Evolutionary conservation across 2,329 filamentous ascomycete species (phyloP), one percentile per base, ranked within the genome.

Genomic region (Colletotrichum sp.): DNA sequence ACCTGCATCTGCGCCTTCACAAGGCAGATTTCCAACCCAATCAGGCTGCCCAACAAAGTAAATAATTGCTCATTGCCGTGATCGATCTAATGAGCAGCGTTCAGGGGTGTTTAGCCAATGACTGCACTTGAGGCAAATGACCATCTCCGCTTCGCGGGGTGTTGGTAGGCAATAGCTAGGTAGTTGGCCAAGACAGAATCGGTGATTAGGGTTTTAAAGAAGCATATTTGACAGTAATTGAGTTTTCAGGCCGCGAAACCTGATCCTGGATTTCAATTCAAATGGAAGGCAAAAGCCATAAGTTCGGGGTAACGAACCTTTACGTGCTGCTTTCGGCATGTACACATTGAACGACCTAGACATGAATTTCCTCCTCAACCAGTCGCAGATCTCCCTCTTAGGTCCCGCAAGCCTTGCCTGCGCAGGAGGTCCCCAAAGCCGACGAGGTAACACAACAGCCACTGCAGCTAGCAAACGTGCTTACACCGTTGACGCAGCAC

Each of bases 331-430:
- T 21, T 24, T 52, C n/a, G 10, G 12, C 4, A 21, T 3, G 1
- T 1, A 13, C n/a, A 52, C 3, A 4, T 52, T 21, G 6, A 4
- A 3, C 6, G 0, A 1, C 10, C 9, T 0, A 21, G 43, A 0
- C 10, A 0, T 3, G 6, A 24, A 21, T 2, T 52, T 52, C 43
- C 43, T 52, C 18, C 39, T 43, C 9, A 48, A n/a, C 5, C 18
- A 48, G 39, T 48, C 18, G 18, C 1, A 0, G 0, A 48, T 48
- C 2, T 48, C 5, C 9, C 18, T 48, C 39, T 48, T 48, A 48
- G 5, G 39, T 52, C 21, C 43, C 43, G n/a, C n/a, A 52, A 52
- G 43, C n/a, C 43, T 52, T 52, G n/a, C 43, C 43, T 0, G 43
- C n/a, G 43, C 43, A 52, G 10, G 43, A 52, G 43, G 43, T 52